phyloP scores from a whole-genome alignment of 305 asterid species.

The Lippia alba region DNA sequence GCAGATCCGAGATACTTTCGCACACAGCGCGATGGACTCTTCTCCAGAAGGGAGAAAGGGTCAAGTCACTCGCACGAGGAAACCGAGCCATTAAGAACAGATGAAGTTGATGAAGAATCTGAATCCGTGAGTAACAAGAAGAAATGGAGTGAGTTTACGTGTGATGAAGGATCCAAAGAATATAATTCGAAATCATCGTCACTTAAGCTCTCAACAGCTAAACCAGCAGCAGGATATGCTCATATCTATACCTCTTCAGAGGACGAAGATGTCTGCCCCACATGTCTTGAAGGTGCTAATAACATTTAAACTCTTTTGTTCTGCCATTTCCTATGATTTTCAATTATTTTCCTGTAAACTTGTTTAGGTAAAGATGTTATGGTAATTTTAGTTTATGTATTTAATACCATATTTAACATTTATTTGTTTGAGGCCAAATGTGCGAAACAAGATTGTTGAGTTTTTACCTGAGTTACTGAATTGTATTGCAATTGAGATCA shows the following conservation, averaged over 20 bases:
- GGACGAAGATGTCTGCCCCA: slow-evolving; percentile 97
- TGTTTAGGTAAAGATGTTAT: neutral
- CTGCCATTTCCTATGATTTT: neutral
- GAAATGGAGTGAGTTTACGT: slow-evolving; percentile 73
- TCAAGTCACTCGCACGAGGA: slow-evolving; percentile 85
- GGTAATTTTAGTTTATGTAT: slow-evolving; percentile 8
- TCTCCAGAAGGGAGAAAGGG: slow-evolving; percentile 70
- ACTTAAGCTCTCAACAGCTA: slow-evolving; percentile 63
- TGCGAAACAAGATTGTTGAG: neutral
- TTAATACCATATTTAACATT: neutral
- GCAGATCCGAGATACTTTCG: slow-evolving; percentile 64
- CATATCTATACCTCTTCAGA: slow-evolving; percentile 77
- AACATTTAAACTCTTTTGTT: neutral
- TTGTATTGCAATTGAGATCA: slow-evolving; percentile 6
- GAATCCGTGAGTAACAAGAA: slow-evolving; percentile 58
- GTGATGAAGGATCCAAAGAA: slow-evolving; percentile 69
- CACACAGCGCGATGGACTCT: slow-evolving; percentile 60
- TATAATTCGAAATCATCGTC: slow-evolving; percentile 62
- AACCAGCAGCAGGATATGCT: slow-evolving; percentile 64
- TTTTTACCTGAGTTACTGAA: slow-evolving; percentile 4
- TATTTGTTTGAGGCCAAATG: neutral
- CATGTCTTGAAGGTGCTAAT: slow-evolving; percentile 87
- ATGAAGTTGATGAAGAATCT: slow-evolving; percentile 66
- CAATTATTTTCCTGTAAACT: slow-evolving; percentile 1
- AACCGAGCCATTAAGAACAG: slow-evolving; percentile 77